Conservation (phyloP, 768 basidiomycete species). For the Thelephora aurantiotincta region DNA sequence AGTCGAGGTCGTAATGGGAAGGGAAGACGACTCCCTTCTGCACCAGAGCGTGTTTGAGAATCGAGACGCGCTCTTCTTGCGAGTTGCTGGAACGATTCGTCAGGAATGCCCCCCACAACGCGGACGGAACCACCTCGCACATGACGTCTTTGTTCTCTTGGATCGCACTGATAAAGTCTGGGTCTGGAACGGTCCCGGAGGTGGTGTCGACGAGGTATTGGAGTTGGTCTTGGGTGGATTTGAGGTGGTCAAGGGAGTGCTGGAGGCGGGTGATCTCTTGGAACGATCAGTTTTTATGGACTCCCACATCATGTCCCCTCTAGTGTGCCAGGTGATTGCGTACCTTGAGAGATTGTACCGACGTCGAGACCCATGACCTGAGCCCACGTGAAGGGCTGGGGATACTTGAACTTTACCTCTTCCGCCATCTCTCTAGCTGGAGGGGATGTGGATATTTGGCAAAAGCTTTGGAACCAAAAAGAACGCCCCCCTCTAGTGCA, state of each 20-base stretch:
- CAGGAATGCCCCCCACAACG: not conserved
- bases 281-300: not conserved
- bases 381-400: constrained; percentile 60
- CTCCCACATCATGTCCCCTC: too few species aligned
- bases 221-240: constrained; percentile 46
- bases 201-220: constrained; percentile 28
- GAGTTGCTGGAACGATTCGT: constrained; percentile 36
- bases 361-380: constrained; percentile 56
- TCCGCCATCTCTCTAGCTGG: not conserved
- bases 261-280: constrained; percentile 66
- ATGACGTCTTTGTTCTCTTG: constrained; percentile 66
- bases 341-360: constrained; percentile 59
- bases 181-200: constrained; percentile 25
- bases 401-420: constrained; percentile 49
- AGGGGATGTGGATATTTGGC: constrained; percentile 1
- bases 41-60: constrained; percentile 48
- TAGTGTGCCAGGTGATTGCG: not conserved
- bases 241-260: constrained; percentile 52
- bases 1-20: constrained; percentile 31
- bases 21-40: constrained; percentile 39
- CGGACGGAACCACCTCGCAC: constrained; percentile 21
- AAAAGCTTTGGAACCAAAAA: not conserved
- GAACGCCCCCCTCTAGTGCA: not conserved
- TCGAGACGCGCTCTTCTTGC: constrained; percentile 60
- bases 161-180: constrained; percentile 43